phyloP scores from a whole-genome alignment of 257 asterid genomes.

The Lycium barbarum region DNA sequence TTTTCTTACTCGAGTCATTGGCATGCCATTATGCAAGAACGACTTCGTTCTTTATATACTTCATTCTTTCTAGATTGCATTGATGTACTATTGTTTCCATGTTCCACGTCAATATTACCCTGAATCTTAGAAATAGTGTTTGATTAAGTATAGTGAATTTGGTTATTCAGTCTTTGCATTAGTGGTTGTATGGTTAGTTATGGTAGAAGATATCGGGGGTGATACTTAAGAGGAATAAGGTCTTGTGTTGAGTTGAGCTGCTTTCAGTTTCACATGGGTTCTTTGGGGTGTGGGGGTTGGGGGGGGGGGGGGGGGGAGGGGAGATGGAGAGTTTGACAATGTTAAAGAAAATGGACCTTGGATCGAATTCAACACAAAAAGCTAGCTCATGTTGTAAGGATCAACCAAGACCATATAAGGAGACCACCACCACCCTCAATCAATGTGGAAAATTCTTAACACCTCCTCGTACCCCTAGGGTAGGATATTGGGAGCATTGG shows the following conservation, averaged over 20 bases:
- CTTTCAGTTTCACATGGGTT: background rate
- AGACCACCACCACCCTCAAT: background rate
- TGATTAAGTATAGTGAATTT: background rate
- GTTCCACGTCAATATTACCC: constrained; percentile 17
- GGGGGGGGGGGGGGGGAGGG: background rate
- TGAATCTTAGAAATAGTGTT: background rate
- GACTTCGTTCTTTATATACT: background rate
- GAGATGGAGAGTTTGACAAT: background rate
- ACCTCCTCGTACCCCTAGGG: background rate
- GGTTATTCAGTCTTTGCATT: constrained; percentile 11
- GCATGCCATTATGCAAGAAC: background rate
- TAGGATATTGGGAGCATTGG: background rate
- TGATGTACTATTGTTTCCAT: background rate
- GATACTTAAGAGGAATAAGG: background rate
- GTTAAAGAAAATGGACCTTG: background rate
- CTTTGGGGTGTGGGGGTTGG: background rate
- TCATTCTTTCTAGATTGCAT: background rate
- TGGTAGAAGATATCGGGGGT: constrained; percentile 7
- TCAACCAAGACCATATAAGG: background rate
- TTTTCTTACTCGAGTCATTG: constrained; percentile 16
- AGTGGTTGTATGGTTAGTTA: constrained; percentile 10
- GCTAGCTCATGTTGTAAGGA: constrained; percentile 1
- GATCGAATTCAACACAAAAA: background rate
- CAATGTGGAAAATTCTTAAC: background rate
- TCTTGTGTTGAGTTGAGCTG: constrained; percentile 9